Conservation (phyloP, 192 early-diverging fungal species). For the Pecoramyces ruminantium region DNA sequence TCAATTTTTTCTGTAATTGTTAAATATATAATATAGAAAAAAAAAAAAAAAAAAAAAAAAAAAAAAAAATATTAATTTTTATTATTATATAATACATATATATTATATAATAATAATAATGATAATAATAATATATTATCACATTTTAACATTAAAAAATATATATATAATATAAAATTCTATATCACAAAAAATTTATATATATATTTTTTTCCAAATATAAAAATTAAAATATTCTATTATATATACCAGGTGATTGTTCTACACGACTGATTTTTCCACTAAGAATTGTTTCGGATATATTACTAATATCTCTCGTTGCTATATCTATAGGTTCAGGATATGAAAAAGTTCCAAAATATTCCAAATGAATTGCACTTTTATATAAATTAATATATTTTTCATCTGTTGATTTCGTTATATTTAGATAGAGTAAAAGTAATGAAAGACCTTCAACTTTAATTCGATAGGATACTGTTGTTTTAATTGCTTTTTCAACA, state of each 20-base stretch:
- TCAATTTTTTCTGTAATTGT: not conserved
- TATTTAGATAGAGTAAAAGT: not conserved
- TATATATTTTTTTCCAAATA: too few relatives aligned
- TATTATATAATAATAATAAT: too few relatives aligned
- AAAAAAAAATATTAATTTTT: too few relatives aligned
- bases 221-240: too few relatives aligned
- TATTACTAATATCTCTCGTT: not conserved
- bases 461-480: not conserved
- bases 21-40: not conserved
- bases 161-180: too few relatives aligned
- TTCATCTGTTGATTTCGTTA: not conserved
- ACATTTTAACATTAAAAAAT: too few relatives aligned
- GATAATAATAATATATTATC: too few relatives aligned
- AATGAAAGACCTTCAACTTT: not conserved
- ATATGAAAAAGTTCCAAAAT: not conserved
- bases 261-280: not conserved
- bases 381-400: not conserved
- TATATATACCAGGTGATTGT: not conserved
- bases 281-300: not conserved
- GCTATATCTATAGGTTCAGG: not conserved
- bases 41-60: too few relatives aligned
- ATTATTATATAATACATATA: too few relatives aligned
- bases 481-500: not conserved
- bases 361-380: not conserved
- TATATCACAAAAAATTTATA: too few relatives aligned